Base-by-base conservation (phyloP, 768 basidiomycete genomes). In the Cubamyces sp. region DNA sequence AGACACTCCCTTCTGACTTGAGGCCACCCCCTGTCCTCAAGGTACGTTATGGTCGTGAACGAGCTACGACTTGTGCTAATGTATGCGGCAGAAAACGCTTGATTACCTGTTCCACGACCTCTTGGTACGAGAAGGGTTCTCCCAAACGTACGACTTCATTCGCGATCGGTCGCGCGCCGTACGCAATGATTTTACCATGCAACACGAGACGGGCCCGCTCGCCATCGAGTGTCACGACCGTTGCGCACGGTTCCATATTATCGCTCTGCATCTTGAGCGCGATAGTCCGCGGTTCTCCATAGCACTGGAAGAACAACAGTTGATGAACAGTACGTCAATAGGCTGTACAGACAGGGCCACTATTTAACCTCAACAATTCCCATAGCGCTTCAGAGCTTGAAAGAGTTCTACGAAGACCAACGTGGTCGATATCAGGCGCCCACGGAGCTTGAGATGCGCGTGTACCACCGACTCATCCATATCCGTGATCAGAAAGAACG, bases 111-210 rank as follows among this genome's bases (percentile, higher is more conserved):
- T 98, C 71, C 88, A 89, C 60, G 84, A 89, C 45, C 85, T 98
- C 19, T 79, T 97, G 34, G 82, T 82, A 8, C 77, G 81, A 23
- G 84, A 84, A 12, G 87, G 92, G 3, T 87, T 97, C 67, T 80
- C 82, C 23, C 79, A 83, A 28, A 83, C 92, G 0, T 87, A 87
- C 73, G 84, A 82, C 61, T 98, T 98, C 77, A 87, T 99, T 55
- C 87, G 96, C 23, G 96, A 99, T 76, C 88, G 96, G 21, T 91
- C 94, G 0, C 85, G 96, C 65, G 81, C 92, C 1, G 90, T 98
- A 47, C 80, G 96, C 28, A 95, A 90, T 68, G 96, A 99, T 73
- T 96, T 98, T 65, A 94, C 93, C 0, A 90, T 97, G 82, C 96
- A 98, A 72, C 91, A 90, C 64, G 84, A 87, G 61, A 87, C 86